Base-by-base conservation (phyloP, 106 monocot genomes). In the Xerophyta viscosa region DNA sequence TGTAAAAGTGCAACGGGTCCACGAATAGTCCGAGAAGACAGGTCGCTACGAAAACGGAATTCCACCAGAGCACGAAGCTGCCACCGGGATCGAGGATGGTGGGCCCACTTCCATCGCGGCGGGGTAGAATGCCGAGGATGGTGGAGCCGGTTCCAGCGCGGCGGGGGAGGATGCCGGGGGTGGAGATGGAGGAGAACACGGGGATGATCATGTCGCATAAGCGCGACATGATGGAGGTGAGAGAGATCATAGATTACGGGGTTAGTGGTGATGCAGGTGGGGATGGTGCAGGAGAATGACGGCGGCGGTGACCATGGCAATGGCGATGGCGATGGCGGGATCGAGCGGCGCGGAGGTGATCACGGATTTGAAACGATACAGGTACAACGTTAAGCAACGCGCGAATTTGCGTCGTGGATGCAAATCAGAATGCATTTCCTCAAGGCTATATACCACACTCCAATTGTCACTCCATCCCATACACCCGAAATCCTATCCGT, bases 1-100 rank as follows among this genome's bases (percentile, higher is more conserved):
- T 43, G 65, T 85, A 96, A 76, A 96, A 89, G 60, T 79, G 78
- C 48, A 96, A 37, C 4, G 96, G 96, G 43, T 96, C 96, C 56
- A 85, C 58, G 84, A 89, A 96, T 49, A 96, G 81, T 0, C 81
- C 84, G 37, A 68, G 53, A 56, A 85, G 71, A 62, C 85, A 96
- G 41, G 70, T 51, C 30, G 85, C 39, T 33, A 96, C 85, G 72
- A 93, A 93, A 24, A 93, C 47, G 36, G 74, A 87, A 66, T 93
- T 79, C 92, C 92, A 93, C 19, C 47, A 58, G 50, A 83, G 71
- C 37, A 87, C 79, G 11, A 61, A 45, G 36, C 73, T 66, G 65
- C 77, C 63, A 11, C 87, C 79, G 12, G 92, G 92, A 65, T 87
- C 88, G 56, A 96, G 96, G 61, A 94, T 81, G 9, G 48, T 42